Percentiles rank a stretch among this genome's conserved stretches.
These are phyloP conservation scores for Xylariaceae sp. DNA, from an alignment of 2,329 filamentous ascomycete genomes.

Conservation along the genomic window DNA sequence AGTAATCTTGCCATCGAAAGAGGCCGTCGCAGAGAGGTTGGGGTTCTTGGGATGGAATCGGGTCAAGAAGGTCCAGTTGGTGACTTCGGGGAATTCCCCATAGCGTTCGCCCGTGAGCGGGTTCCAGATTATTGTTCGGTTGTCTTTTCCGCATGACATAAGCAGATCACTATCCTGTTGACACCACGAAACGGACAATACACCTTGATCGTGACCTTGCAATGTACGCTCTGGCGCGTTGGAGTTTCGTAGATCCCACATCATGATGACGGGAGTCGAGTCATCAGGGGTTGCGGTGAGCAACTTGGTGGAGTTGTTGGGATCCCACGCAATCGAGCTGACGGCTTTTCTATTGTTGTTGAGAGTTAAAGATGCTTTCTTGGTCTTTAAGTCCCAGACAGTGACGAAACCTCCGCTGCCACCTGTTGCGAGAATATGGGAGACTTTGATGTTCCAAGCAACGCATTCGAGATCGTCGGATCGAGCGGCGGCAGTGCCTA, in stretches of 20 bases:
- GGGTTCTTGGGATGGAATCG: conserved; percentile 93
- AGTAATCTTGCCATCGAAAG: conserved; percentile 94
- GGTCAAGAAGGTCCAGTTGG: conserved; percentile 99
- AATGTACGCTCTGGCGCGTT: conserved; percentile 88
- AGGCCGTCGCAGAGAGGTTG: conserved; percentile 86
- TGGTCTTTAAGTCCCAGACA: conserved; percentile 97
- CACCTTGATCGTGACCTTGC: conserved; percentile 88
- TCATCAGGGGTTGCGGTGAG: conserved; percentile 90
- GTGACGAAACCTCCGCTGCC: conserved; percentile 93
- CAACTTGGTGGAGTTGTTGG: conserved; percentile 89
- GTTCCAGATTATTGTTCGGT: conserved; percentile 93
- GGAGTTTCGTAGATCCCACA: conserved; percentile 95
- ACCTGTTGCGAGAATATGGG: conserved; percentile 92
- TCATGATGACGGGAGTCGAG: conserved; percentile 77
- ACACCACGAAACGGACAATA: conserved; percentile 95
- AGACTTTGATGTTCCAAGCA: conserved; percentile 97
- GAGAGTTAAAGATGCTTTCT: conserved; percentile 92
- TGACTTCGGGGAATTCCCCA: conserved; percentile 93
- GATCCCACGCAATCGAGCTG: conserved; percentile 96
- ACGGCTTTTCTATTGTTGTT: conserved; percentile 95
- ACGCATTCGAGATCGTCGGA: conserved; percentile 94
- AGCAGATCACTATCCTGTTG: conserved; percentile 82
- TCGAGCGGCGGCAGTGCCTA: conserved; percentile 83
- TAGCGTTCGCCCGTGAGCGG: conserved; percentile 82
- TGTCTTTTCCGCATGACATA: conserved; percentile 94